A percentile compares a stretch with the other conserved stretches of the same genome.
Evolutionary conservation across 2,329 filamentous ascomycete genomes (phyloP).

Genomic region (Talaromyces sp.): DNA sequence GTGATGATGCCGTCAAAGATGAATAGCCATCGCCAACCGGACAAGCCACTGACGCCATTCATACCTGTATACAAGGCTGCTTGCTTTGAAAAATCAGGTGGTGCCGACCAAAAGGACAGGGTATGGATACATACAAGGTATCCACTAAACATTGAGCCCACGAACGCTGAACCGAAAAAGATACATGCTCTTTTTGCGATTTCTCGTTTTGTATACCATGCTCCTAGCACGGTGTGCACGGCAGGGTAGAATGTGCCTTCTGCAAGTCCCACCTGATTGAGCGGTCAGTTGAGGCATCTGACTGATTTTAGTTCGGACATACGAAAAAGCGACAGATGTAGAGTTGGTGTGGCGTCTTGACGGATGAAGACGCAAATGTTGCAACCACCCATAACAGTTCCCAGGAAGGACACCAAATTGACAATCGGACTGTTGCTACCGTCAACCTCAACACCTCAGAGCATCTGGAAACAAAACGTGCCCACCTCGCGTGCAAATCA

Average conservation of each 20-base stretch:
- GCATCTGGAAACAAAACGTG: conserved; percentile 14
- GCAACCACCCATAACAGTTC: conserved; percentile 31
- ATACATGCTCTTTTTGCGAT: conserved; percentile 38
- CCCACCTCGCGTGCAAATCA: conserved; percentile 14
- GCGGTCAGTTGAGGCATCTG: not conserved
- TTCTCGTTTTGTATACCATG: conserved; percentile 44
- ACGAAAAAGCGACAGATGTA: conserved; percentile 40
- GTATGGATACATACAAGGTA: conserved; percentile 24
- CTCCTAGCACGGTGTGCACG: conserved; percentile 30
- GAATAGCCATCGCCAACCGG: conserved; percentile 39
- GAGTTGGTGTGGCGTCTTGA: conserved; percentile 29
- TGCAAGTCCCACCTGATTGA: conserved; percentile 4
- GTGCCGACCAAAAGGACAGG: not conserved
- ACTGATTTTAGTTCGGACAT: conserved; percentile 24
- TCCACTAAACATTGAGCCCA: conserved; percentile 37
- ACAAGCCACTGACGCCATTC: conserved; percentile 22
- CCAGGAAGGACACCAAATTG: conserved; percentile 18
- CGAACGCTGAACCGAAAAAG: conserved; percentile 34
- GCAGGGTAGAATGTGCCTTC: conserved; percentile 15
- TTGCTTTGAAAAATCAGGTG: conserved; percentile 3
- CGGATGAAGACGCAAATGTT: conserved; percentile 33
- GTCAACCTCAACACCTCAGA: conserved; percentile 27
- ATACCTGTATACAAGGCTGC: conserved; percentile 13
- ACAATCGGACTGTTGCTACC: not conserved
- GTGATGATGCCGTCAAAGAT: conserved; percentile 23